A percentile compares a stretch with the other conserved stretches of the same genome.
Evolutionary conservation across 2,329 filamentous ascomycete species (phyloP).

Genomic region (Fusarium clavum): DNA sequence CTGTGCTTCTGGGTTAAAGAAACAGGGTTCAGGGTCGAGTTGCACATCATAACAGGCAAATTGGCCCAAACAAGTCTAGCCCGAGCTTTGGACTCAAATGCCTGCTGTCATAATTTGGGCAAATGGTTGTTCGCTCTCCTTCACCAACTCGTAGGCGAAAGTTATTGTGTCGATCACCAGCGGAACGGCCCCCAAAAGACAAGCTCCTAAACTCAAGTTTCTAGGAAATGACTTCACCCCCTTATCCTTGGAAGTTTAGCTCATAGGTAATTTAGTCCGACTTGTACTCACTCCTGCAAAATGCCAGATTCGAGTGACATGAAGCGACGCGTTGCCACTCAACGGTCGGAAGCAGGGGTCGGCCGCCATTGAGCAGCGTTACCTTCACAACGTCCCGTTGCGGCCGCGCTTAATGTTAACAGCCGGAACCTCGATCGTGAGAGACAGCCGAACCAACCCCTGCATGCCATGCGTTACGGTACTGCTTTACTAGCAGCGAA

Average conservation of each 20-base stretch:
- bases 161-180: conserved; percentile 18
- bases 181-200: conserved; percentile 22
- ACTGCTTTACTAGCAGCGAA: background rate
- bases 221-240: background rate
- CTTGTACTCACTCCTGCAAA: background rate
- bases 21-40: conserved; percentile 12
- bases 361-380: conserved; percentile 28
- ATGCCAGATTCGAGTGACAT: conserved; percentile 19
- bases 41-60: conserved; percentile 30
- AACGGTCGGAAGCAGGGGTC: conserved; percentile 34
- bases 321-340: conserved; percentile 36
- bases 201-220: background rate
- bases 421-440: conserved; percentile 29
- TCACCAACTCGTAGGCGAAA: conserved; percentile 1
- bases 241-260: background rate
- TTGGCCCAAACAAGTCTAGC: conserved; percentile 5
- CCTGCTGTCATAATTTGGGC: background rate
- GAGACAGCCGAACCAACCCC: conserved; percentile 15
- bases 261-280: background rate
- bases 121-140: background rate
- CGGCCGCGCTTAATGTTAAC: conserved; percentile 27
- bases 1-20: conserved; percentile 17
- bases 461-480: conserved; percentile 1
- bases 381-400: conserved; percentile 9
- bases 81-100: background rate